Percentiles rank a stretch among this genome's conserved stretches.
These are phyloP conservation scores for Hypocreales sp. DNA, from an alignment of 2,329 filamentous ascomycete species.

Conservation along the genomic window DNA sequence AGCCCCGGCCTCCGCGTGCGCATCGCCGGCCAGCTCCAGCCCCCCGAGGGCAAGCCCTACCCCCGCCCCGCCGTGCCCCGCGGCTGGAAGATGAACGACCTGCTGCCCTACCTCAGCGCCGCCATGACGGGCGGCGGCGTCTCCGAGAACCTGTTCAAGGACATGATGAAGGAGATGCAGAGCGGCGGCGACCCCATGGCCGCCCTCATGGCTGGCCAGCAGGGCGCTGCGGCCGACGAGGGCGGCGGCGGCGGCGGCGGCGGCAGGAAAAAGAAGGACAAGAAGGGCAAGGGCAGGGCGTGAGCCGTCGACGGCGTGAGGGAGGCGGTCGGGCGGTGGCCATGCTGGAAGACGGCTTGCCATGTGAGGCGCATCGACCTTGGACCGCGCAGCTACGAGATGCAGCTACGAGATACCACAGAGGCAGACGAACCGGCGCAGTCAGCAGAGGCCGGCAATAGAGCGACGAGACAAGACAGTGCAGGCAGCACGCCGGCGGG, in stretches of 20 bases:
- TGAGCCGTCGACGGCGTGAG: constrained; percentile 7
- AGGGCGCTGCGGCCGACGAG: constrained; percentile 12
- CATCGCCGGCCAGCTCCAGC: constrained; percentile 54
- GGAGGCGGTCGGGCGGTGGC: no score
- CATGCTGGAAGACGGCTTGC: no score
- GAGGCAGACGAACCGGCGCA: no score
- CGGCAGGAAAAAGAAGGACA: constrained; percentile 31
- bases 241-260: constrained; percentile 12
- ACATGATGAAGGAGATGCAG: constrained; percentile 92
- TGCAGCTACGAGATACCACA: no score
- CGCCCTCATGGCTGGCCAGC: constrained; percentile 21
- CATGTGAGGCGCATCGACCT: no score
- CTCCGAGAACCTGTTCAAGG: constrained; percentile 85
- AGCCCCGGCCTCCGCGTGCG: constrained; percentile 52
- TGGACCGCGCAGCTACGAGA: no score
- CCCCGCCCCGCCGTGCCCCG: constrained; percentile 61
- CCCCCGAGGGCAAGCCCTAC: constrained; percentile 49
- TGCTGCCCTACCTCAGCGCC: constrained; percentile 75
- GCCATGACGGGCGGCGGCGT: constrained; percentile 88
- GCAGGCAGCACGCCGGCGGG: no score
- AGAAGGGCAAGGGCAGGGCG: constrained; percentile 27
- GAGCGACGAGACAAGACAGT: no score
- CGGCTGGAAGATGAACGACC: constrained; percentile 78
- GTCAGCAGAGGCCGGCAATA: no score
- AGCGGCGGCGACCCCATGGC: constrained; percentile 29